Evolutionary conservation across 257 asterid species (phyloP), one percentile per base, ranked within the genome.

Genomic region (Fraxinus excelsior): DNA sequence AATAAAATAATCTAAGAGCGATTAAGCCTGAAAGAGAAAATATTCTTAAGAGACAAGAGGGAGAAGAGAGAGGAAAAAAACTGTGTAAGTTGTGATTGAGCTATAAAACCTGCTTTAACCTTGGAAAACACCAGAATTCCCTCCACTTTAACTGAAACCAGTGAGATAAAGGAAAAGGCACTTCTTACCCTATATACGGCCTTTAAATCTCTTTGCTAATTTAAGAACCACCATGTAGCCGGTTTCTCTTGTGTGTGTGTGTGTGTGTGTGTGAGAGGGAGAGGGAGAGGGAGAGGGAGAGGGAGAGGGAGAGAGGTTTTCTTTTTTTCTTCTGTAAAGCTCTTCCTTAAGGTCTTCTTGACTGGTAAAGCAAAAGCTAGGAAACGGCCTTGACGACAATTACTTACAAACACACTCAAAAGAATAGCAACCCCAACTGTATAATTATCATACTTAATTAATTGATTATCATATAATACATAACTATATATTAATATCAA

Each of bases 91-190:
- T 70, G 74, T 31, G 80, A 80, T 25, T 19, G 82, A 82, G 88
- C 79, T 82, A 83, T 82, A 81, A 84, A 89, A 87, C 89, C 78
- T 74, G 90, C 90, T 89, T 90, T 81, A 90, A 82, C 79, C 78
- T 80, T 79, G 83, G 76, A 81, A 44, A 82, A 80, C 90, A 82
- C 73, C 85, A 86, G 86, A 86, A 92, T 68, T 85, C 76, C 77
- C 82, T 83, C 77, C 69, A 85, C 97, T 94, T 94, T 94, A 92
- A 92, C 92, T 83, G 93, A 90, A 84, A 80, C 25, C 56, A 82
- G 86, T 29, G 84, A 85, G 87, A 91, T 83, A 91, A 92, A 92
- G 98, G 89, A 86, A 91, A 92, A 92, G 88, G 78, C 72, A 44
- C 64, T 78, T 40, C 68, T 25, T 62, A 62, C 67, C 82, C 80